Base-by-base conservation (phyloP, 140 eudicot genomes). In the Stevia rebaudiana region DNA sequence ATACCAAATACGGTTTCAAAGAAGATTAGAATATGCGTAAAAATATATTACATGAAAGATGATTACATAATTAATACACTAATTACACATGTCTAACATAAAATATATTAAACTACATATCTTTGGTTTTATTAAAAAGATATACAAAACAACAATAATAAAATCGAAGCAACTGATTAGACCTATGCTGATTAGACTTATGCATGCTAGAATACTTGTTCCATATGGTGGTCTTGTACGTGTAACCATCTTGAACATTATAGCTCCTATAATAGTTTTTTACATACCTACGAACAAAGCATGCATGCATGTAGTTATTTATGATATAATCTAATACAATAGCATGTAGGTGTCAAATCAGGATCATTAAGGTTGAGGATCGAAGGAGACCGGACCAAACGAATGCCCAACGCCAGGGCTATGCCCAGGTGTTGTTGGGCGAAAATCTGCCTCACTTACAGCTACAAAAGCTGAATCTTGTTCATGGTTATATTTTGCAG, bases 391-490 rank as follows among this genome's bases (percentile, higher is more conserved):
- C 31, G 78, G 73, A 30, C 76, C 76, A 53, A 6, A 42, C 8
- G 67, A 62, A 37, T 73, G 76, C 48, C 82, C 82, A 73, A 8
- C 79, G 8, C 82, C 82, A 3, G 79, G 82, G 43, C 82, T 78
- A 57, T 78, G 79, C 22, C 82, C 82, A 3, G 82, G 82, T 8
- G 68, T 60, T 13, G 79, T 73, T 30, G 78, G 82, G 37, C 75
- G 82, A 48, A 30, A 50, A 33, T 66, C 70, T 47, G 50, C 77
- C 51, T 52, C 71, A 5, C 3, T 57, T 41, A 19, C 21, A 24
- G 31, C 36, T 21, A 52, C 58, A 41, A 18, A 54, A 40, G 24
- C 36, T 12, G 51, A 66, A 66, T 57, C 69, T 17, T 74, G 56
- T 47, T 53, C 43, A 65, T 46, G 63, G 13, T 36, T 17, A 13